Conservation (phyloP, 2,329 filamentous ascomycete species). For the Talaromyces verruculosus region DNA sequence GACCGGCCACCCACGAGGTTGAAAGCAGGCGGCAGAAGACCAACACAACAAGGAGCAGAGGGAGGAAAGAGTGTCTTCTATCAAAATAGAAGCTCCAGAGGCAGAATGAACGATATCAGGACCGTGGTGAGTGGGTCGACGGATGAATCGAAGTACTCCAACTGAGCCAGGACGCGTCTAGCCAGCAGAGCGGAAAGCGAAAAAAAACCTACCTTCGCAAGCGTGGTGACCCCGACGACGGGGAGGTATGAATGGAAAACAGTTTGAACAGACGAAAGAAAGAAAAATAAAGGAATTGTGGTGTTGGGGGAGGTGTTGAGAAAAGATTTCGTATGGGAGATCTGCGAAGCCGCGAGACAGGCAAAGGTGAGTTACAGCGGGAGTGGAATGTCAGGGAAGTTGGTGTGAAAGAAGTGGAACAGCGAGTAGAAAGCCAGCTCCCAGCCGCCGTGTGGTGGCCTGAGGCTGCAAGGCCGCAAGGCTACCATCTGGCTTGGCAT, state of each 20-base stretch:
- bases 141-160: conserved; percentile 41
- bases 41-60: conserved; percentile 25
- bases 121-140: conserved; percentile 39
- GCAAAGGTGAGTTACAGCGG: conserved; percentile 13
- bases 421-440: conserved; percentile 29
- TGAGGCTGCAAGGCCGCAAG: conserved; percentile 22
- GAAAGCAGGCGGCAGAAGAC: conserved; percentile 27
- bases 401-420: conserved; percentile 26
- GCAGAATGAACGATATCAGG: conserved; percentile 27
- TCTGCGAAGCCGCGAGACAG: conserved; percentile 31
- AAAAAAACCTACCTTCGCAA: conserved; percentile 57
- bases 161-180: conserved; percentile 35
- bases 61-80: conserved; percentile 22
- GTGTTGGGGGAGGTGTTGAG: conserved; percentile 32
- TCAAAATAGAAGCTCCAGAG: conserved; percentile 24
- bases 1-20: conserved; percentile 19
- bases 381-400: conserved; percentile 35
- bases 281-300: conserved; percentile 26
- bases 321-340: conserved; percentile 29
- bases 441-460: conserved; percentile 24
- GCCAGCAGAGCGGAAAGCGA: conserved; percentile 33
- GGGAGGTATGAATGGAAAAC: conserved; percentile 23
- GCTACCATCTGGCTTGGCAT: conserved; percentile 27
- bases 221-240: conserved; percentile 50
- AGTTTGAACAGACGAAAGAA: conserved; percentile 28